Percentiles rank a stretch among this genome's conserved stretches.
phyloP scores from a whole-genome alignment of 225 moss, liverwort and hornwort genomes.

The Marchantia polymorpha region DNA sequence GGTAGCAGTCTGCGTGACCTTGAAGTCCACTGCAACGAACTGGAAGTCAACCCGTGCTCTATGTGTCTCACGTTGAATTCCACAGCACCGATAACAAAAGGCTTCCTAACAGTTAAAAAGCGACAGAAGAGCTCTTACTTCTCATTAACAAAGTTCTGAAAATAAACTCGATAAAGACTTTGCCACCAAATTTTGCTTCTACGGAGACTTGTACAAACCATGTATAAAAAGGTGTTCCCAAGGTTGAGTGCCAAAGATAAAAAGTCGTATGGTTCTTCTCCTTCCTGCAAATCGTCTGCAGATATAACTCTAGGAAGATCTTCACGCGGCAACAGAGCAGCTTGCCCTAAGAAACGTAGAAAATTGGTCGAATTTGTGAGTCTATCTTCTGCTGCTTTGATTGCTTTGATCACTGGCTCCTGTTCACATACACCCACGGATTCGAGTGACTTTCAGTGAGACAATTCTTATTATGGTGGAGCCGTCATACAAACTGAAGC shows the following conservation, averaged over 20 bases:
- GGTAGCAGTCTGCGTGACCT: background rate
- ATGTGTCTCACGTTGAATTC: no score
- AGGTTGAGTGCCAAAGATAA: conserved; percentile 69
- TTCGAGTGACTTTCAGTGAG: background rate
- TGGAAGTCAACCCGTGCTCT: background rate
- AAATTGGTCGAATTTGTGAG: conserved; percentile 88
- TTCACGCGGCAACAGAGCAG: conserved; percentile 46
- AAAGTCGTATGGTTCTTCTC: conserved; percentile 49
- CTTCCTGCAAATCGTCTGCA: conserved; percentile 40
- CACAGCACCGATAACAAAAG: background rate
- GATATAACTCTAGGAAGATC: conserved; percentile 28
- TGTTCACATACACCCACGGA: conserved; percentile 24
- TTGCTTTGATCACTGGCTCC: conserved; percentile 81
- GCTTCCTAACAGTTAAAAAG: no score
- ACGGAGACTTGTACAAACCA: conserved; percentile 50
- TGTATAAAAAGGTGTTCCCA: conserved; percentile 74
- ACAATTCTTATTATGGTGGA: background rate
- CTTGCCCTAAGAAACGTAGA: conserved; percentile 67
- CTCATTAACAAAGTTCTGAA: no score
- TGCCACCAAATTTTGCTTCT: background rate
- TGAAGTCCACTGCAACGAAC: background rate
- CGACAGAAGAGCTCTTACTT: no score
- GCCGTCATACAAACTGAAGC: no score
- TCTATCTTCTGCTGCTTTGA: conserved; percentile 69
- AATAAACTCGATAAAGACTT: background rate